Base-by-base conservation (phyloP, 305 asterid species). In the Petunia hybrid region DNA sequence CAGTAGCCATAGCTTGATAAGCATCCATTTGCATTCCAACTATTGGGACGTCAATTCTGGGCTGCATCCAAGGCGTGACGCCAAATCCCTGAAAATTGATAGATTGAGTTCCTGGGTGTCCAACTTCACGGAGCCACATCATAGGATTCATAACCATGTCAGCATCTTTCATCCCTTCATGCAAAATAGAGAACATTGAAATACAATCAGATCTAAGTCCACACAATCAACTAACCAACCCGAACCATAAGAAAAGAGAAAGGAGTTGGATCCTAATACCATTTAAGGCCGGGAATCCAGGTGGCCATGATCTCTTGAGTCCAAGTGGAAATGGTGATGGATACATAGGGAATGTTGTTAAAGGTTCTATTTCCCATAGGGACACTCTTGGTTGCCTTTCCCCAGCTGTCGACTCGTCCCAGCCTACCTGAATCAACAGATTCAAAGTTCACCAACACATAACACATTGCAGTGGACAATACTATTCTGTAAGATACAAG, bases 311-410 rank as follows among this genome's bases (percentile, higher is more conserved):
- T 53, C 95, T 90, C 80, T 91, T 91, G 31, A 91, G 90, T 69
- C 93, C 78, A 43, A 87, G 84, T 67, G 93, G 84, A 85, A 90
- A 91, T 14, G 92, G 87, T 0, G 93, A 91, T 45, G 92, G 91
- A 86, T 91, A 90, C 92, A 90, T 90, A 40, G 93, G 92, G 86
- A 90, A 91, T 56, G 93, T 87, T 22, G 93, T 90, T 76, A 91
- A 77, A 82, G 96, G 96, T 86, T 91, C 96, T n/a, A 91, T 89
- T 84, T 91, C 94, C 96, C 96, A 91, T 81, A 91, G 88, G 57
- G 96, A 91, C 60, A 90, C 96, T 84, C 93, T 83, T 12, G 91
- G 96, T 84, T 90, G 96, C 84, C 90, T 88, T 68, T 91, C 93
- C 36, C 96, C 94, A 56, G 96, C 90, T 2, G 93, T 89, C 22